These are phyloP conservation scores for Lasiosphaeriaceae sp. DNA, from an alignment of 495 filamentous ascomycete genomes.

Conservation along the genomic window DNA sequence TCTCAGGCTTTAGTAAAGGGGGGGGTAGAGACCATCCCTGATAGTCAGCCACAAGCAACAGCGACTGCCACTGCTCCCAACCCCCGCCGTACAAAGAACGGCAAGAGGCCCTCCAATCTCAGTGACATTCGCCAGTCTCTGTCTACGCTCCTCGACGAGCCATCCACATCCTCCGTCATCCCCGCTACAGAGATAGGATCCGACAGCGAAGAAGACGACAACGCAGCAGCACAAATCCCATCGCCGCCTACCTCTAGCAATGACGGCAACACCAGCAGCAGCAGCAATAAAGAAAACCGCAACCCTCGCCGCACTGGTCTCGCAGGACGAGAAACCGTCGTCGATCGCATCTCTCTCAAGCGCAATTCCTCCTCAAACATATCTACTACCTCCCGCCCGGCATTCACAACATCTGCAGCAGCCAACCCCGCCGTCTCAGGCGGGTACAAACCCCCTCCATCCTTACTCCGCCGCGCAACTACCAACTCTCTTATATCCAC, in stretches of 20 bases:
- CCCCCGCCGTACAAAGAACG: constrained; percentile 60
- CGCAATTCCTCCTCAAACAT: constrained; percentile 50
- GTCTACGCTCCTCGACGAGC: constrained; percentile 76
- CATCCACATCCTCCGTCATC: constrained; percentile 39
- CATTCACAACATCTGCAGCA: constrained; percentile 48
- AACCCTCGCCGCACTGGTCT: constrained; percentile 43
- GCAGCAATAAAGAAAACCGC: constrained; percentile 40
- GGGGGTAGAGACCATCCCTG: constrained; percentile 33
- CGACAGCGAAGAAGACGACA: constrained; percentile 29
- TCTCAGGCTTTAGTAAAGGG: constrained; percentile 31
- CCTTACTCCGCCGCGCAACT: constrained; percentile 73
- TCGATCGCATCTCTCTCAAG: constrained; percentile 80
- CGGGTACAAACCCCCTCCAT: constrained; percentile 69
- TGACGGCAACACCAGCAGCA: constrained; percentile 10
- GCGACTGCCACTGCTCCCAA: constrained; percentile 3
- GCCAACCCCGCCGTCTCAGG: constrained; percentile 10
- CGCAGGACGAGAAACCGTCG: constrained; percentile 48
- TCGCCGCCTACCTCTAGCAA: constrained; percentile 6
- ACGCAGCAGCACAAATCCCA: constrained; percentile 9
- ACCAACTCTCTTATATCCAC: constrained; percentile 49
- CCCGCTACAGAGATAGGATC: constrained; percentile 42
- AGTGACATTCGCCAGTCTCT: constrained; percentile 75
- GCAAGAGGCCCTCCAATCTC: constrained; percentile 61
- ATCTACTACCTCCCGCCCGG: constrained; percentile 46
- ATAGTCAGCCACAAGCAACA: constrained; percentile 38